A percentile compares a stretch with the other conserved stretches of the same genome.
Conservation (phyloP, 2,329 filamentous ascomycete genomes). For the Epichloe sibirici region DNA sequence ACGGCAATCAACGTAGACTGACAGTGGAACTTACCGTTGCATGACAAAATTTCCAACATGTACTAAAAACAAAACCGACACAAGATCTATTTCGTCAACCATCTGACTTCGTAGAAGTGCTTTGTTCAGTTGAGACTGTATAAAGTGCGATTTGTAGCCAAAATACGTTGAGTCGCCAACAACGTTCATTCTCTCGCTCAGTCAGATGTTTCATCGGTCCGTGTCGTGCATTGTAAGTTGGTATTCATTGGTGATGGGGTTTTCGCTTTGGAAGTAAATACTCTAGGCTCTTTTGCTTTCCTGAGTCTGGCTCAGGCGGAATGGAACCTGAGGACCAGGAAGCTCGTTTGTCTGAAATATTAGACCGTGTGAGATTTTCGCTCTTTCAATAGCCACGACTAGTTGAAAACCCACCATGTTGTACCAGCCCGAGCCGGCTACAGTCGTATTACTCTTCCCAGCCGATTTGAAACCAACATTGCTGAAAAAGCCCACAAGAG, state of each 20-base stretch:
- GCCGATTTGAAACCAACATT: constrained; percentile 58
- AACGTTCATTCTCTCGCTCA: neutral
- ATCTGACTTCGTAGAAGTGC: neutral
- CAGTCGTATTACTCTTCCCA: constrained; percentile 57
- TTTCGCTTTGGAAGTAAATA: neutral
- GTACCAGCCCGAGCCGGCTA: constrained; percentile 70
- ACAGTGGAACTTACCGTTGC: neutral
- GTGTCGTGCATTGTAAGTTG: neutral
- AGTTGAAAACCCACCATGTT: constrained; percentile 52
- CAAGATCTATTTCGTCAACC: neutral
- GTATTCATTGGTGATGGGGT: neutral
- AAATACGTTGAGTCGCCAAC: neutral
- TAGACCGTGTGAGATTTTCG: neutral
- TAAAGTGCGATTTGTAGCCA: neutral
- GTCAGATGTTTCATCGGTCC: neutral
- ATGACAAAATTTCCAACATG: neutral
- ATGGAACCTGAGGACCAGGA: neutral
- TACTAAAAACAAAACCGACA: neutral
- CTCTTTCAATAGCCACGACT: neutral
- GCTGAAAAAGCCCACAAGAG: constrained; percentile 63
- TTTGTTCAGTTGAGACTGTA: neutral
- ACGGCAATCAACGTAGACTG: neutral
- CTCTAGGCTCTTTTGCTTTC: neutral
- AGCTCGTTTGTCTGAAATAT: constrained; percentile 1
- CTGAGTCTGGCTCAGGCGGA: neutral